Percentiles rank a stretch among this genome's conserved stretches.
Evolutionary conservation across 345 rosid genomes (phyloP).

Genomic region (Passiflora organensis): DNA sequence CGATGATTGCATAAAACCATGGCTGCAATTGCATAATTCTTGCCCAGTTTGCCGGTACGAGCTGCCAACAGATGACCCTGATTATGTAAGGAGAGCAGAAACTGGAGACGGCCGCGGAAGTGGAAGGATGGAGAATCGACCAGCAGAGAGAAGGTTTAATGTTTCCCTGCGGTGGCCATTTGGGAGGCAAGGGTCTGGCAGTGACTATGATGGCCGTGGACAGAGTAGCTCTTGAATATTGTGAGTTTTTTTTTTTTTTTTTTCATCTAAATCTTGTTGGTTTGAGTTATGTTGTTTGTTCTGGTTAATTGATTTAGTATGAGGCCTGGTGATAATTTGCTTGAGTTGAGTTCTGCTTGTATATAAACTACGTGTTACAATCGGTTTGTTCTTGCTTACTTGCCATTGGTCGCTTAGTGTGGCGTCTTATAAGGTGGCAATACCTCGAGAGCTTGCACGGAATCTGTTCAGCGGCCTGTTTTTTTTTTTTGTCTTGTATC

Average conservation of each 20-base stretch:
- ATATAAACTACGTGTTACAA: too few species aligned
- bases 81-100: conserved; percentile 24
- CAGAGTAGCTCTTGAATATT: conserved; percentile 20
- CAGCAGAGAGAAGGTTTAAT: conserved; percentile 33
- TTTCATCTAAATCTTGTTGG: not conserved
- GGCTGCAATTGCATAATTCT: conserved; percentile 46
- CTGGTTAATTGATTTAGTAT: too few species aligned
- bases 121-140: conserved; percentile 13
- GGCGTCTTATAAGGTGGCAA: too few species aligned
- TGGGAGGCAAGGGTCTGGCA: conserved; percentile 22
- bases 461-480: too few species aligned
- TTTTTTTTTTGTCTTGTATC: too few species aligned
- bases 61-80: conserved; percentile 46
- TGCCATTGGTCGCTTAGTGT: too few species aligned
- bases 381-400: too few species aligned
- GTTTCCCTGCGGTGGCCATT: conserved; percentile 33
- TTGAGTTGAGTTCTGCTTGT: too few species aligned
- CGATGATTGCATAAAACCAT: conserved; percentile 34
- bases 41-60: conserved; percentile 49
- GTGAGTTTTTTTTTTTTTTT: conserved; percentile 4
- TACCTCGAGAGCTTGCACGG: too few species aligned
- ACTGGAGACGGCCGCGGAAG: not conserved
- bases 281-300: too few species aligned
- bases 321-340: too few species aligned
- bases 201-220: conserved; percentile 23